phyloP scores from a whole-genome alignment of 352 stramenopile species.

The Phytophthora colocasiae region DNA sequence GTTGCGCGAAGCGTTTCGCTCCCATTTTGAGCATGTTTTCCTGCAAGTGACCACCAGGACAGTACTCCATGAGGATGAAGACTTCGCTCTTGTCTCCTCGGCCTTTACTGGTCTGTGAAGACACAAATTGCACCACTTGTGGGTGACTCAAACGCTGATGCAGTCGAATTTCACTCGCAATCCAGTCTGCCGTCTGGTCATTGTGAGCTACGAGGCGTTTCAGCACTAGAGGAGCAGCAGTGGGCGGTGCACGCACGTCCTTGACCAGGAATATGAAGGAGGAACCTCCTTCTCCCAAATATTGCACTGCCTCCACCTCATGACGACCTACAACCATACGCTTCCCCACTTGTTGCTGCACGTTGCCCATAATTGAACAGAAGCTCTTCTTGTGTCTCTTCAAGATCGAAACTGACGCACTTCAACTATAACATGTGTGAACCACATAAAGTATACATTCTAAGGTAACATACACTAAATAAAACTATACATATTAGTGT shows the following conservation, averaged over 20 bases:
- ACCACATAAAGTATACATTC: no score
- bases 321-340: constrained; percentile 65
- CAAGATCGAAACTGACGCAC: constrained; percentile 15
- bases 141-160: constrained; percentile 74
- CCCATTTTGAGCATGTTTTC: constrained; percentile 93
- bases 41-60: constrained; percentile 92
- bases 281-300: constrained; percentile 77
- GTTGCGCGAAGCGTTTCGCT: constrained; percentile 65
- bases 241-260: constrained; percentile 45
- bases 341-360: constrained; percentile 83
- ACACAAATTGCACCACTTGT: constrained; percentile 75
- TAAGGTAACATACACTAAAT: no score
- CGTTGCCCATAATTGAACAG: constrained; percentile 60
- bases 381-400: constrained; percentile 1
- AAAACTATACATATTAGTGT: no score
- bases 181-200: constrained; percentile 62
- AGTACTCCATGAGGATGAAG: constrained; percentile 98
- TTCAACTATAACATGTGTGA: constrained; percentile 5
- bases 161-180: constrained; percentile 78
- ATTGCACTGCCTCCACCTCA: constrained; percentile 77
- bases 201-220: constrained; percentile 81
- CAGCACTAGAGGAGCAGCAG: constrained; percentile 57
- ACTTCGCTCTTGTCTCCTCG: constrained; percentile 80
- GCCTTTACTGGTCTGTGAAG: constrained; percentile 55
- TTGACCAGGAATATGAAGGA: constrained; percentile 89